Percentiles rank a stretch among this genome's conserved stretches.
Evolutionary conservation across 2,329 filamentous ascomycete species (phyloP).

Genomic region (Daldinia sp.): DNA sequence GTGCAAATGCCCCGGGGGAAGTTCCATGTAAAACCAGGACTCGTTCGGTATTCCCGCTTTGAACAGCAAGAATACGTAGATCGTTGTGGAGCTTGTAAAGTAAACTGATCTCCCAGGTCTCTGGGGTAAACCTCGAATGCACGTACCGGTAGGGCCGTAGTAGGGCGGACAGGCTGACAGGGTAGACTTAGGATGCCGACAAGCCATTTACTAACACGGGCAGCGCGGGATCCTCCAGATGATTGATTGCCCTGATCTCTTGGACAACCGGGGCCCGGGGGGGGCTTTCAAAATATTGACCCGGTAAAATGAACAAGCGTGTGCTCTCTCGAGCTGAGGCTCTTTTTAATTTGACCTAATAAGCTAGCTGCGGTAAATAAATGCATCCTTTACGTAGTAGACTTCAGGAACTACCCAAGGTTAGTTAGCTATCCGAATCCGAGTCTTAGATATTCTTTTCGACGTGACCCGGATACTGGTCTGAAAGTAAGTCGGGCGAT

Average conservation of each 20-base stretch:
- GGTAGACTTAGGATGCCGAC: conserved; percentile 1
- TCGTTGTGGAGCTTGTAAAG: conserved; percentile 20
- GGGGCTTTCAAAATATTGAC: neutral
- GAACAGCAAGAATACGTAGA: conserved; percentile 26
- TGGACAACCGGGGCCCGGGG: neutral
- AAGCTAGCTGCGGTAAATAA: neutral
- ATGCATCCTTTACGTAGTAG: neutral
- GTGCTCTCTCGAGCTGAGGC: too few species aligned
- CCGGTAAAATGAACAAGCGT: neutral
- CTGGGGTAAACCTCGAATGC: conserved; percentile 1
- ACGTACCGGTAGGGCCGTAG: neutral
- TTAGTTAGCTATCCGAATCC: neutral
- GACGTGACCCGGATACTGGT: neutral
- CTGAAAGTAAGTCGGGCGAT: conserved; percentile 9
- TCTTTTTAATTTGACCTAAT: neutral
- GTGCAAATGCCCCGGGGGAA: neutral
- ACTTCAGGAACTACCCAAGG: neutral
- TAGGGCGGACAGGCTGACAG: neutral
- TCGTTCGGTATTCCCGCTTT: conserved; percentile 15
- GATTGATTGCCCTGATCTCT: neutral
- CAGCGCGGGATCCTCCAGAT: neutral
- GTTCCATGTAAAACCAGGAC: conserved; percentile 16
- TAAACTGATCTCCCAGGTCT: conserved; percentile 1
- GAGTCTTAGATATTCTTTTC: neutral
- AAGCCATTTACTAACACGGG: neutral